Conservation (phyloP, 345 rosid species). For the Durio zibethinus region DNA sequence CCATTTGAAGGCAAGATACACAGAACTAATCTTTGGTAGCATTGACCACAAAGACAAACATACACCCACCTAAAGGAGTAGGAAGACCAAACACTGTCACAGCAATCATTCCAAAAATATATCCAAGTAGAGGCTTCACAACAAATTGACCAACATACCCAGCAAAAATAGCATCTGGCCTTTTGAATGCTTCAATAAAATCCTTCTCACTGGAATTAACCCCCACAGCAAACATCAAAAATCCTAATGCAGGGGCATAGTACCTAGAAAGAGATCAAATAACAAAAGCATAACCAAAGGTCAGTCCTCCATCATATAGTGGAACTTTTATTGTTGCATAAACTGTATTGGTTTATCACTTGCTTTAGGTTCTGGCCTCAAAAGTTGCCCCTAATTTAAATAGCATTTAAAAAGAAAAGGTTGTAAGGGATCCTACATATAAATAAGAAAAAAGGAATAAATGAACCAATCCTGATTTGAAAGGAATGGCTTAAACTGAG, state of each 20-base stretch:
- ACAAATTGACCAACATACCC: constrained; percentile 82
- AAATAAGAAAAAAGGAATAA: background rate
- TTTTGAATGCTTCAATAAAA: constrained; percentile 78
- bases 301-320: background rate
- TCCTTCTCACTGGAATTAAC: constrained; percentile 86
- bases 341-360: background rate
- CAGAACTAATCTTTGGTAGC: background rate
- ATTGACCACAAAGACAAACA: background rate
- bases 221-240: constrained; percentile 98
- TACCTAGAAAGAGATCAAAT: constrained; percentile 49
- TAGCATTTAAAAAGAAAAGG: background rate
- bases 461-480: background rate
- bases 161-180: constrained; percentile 67
- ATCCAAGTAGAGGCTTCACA: constrained; percentile 86
- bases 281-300: constrained; percentile 11
- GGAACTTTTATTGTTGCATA: background rate
- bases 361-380: background rate
- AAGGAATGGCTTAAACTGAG: background rate
- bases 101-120: constrained; percentile 63
- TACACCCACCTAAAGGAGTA: constrained; percentile 57
- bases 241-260: constrained; percentile 92
- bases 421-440: background rate
- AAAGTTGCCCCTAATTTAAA: background rate
- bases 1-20: constrained; percentile 7
- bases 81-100: constrained; percentile 75